phyloP scores from a whole-genome alignment of 129 eudicot species.

The Pittosporum tobira region DNA sequence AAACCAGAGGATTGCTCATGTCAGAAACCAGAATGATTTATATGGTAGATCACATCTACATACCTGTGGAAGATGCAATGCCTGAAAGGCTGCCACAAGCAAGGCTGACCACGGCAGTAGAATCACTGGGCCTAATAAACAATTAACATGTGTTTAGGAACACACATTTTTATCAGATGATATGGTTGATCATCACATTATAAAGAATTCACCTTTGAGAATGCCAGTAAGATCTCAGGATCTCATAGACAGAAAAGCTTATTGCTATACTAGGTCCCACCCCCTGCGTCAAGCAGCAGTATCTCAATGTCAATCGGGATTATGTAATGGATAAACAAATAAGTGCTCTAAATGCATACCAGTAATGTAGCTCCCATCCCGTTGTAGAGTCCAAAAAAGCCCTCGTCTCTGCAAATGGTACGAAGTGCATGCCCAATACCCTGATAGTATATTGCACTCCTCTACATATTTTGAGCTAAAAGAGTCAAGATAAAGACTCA shows the following conservation, averaged over 20 bases:
- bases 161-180: neutral
- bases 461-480: conserved; percentile 31
- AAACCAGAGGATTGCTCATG: no score
- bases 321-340: neutral
- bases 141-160: conserved; percentile 2
- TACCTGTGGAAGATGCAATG: conserved; percentile 83
- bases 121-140: conserved; percentile 62
- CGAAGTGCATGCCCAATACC: conserved; percentile 71
- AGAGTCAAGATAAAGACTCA: conserved; percentile 9
- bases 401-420: conserved; percentile 84
- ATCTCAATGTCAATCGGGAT: neutral
- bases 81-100: conserved; percentile 92
- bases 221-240: conserved; percentile 57
- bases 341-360: conserved; percentile 31
- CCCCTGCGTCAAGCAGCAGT: conserved; percentile 40
- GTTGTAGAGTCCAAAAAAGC: conserved; percentile 73
- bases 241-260: conserved; percentile 84
- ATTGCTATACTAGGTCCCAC: conserved; percentile 95
- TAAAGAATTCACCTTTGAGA: conserved; percentile 40
- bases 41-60: neutral
- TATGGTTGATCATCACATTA: neutral
- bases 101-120: conserved; percentile 64
- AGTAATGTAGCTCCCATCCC: conserved; percentile 86
- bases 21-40: neutral
- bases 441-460: conserved; percentile 59